These are phyloP conservation scores for Chaetomium sp. DNA, from an alignment of 2,329 filamentous ascomycete genomes.

Conservation along the genomic window DNA sequence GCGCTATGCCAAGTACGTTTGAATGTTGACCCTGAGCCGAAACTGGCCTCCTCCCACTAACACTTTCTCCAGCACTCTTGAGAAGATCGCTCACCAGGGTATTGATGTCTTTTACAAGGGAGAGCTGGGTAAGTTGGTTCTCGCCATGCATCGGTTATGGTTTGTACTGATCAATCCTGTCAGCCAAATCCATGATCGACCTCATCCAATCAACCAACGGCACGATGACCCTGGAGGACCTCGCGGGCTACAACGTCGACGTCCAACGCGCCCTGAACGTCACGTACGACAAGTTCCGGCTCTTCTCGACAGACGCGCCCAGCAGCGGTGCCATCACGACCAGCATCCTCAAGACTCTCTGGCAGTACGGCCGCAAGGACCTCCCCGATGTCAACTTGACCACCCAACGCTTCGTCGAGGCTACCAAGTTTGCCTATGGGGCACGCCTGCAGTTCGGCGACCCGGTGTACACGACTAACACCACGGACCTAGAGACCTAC, in stretches of 20 bases:
- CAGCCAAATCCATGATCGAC: slow-evolving; percentile 65
- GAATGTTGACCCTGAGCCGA: neutral
- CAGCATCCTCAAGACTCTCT: slow-evolving; percentile 73
- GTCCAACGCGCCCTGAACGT: slow-evolving; percentile 55
- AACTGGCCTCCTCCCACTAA: neutral
- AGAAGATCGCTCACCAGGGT: slow-evolving; percentile 68
- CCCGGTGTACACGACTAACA: slow-evolving; percentile 62
- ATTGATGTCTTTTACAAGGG: slow-evolving; percentile 32
- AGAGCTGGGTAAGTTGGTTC: slow-evolving; percentile 29
- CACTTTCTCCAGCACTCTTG: slow-evolving; percentile 48
- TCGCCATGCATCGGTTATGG: slow-evolving; percentile 18
- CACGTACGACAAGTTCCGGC: slow-evolving; percentile 61
- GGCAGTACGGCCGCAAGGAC: slow-evolving; percentile 61
- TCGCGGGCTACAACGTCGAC: slow-evolving; percentile 64
- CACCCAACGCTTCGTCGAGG: slow-evolving; percentile 78
- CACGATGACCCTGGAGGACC: slow-evolving; percentile 77
- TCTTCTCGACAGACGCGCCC: slow-evolving; percentile 66
- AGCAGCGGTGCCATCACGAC: slow-evolving; percentile 72
- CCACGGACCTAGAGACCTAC: slow-evolving; percentile 55
- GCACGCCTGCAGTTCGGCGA: slow-evolving; percentile 75
- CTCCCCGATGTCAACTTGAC: slow-evolving; percentile 54
- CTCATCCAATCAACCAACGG: slow-evolving; percentile 64
- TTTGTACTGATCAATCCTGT: neutral
- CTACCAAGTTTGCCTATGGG: slow-evolving; percentile 84
- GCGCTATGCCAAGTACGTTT: slow-evolving; percentile 59